Conservation (phyloP, 495 filamentous ascomycete species). For the Friedmanniomyces simplex region DNA sequence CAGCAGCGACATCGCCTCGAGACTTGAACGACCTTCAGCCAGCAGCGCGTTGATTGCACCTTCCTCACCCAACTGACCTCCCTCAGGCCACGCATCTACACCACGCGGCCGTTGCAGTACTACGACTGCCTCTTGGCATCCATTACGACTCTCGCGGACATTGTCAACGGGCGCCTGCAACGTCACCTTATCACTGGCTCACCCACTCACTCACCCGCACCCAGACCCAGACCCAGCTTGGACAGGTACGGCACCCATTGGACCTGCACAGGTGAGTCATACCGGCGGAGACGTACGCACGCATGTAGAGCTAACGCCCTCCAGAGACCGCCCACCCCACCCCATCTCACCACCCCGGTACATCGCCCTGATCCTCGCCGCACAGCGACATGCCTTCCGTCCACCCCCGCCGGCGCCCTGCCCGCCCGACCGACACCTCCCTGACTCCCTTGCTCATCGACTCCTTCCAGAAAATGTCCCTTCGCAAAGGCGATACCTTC, state of each 20-base stretch:
- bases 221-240: background rate
- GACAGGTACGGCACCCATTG: background rate
- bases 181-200: background rate
- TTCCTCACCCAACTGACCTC: too few species aligned
- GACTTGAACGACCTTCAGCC: too few species aligned
- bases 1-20: too few species aligned
- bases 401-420: constrained; percentile 31
- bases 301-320: background rate
- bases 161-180: background rate
- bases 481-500: constrained; percentile 57
- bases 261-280: constrained; percentile 3
- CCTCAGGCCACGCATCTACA: background rate
- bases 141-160: background rate
- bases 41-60: too few species aligned
- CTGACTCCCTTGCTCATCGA: constrained; percentile 20
- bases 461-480: constrained; percentile 28
- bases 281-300: background rate
- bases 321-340: constrained; percentile 1
- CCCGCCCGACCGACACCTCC: constrained; percentile 16
- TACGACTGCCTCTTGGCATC: background rate
- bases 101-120: background rate
- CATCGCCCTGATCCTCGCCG: constrained; percentile 8
- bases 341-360: constrained; percentile 4
- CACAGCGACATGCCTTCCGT: constrained; percentile 23
- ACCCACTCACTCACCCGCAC: background rate